A percentile compares a stretch with the other conserved stretches of the same genome.
Evolutionary conservation across 1,284 basidiomycete genomes (phyloP).

Genomic region (Porogramme epimiltina): DNA sequence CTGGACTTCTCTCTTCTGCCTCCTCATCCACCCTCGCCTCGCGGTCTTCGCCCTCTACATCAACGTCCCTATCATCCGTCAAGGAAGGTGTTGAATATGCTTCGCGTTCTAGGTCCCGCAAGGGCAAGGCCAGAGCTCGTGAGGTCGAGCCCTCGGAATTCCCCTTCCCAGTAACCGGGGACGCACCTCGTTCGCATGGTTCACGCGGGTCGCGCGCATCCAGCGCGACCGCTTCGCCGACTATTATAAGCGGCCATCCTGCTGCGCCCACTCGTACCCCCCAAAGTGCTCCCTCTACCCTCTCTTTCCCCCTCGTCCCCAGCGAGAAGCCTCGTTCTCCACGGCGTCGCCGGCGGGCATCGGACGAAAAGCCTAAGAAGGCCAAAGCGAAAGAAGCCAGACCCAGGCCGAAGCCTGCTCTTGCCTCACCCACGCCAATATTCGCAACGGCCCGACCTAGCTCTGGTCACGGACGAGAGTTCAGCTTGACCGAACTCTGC

Average conservation of each 20-base stretch:
- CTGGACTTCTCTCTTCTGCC: conserved; percentile 4
- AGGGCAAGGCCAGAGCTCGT: conserved; percentile 12
- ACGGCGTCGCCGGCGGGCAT: not conserved
- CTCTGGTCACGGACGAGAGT: conserved; percentile 6
- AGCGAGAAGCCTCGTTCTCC: conserved; percentile 1
- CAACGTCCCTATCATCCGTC: conserved; percentile 5
- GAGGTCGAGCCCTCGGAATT: conserved; percentile 17
- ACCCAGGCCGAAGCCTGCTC: not conserved
- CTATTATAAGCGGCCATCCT: not conserved
- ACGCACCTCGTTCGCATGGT: conserved; percentile 1
- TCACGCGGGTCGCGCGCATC: conserved; percentile 14
- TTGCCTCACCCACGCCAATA: conserved; percentile 3
- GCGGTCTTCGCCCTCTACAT: conserved; percentile 1
- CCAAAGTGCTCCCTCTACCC: no score
- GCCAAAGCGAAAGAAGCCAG: not conserved
- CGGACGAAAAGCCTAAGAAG: not conserved
- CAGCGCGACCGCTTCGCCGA: conserved; percentile 14
- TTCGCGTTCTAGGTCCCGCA: not conserved
- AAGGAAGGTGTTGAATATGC: conserved; percentile 7
- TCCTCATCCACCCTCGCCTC: conserved; percentile 16
- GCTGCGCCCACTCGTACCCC: not conserved
- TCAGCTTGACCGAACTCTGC: conserved; percentile 32
- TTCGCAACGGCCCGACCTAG: conserved; percentile 10
- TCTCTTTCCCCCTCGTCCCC: no score
- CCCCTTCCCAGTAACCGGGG: conserved; percentile 19